These are phyloP conservation scores for Teratosphaeria zuluensis DNA, from an alignment of 2,329 filamentous ascomycete genomes.

Conservation along the genomic window DNA sequence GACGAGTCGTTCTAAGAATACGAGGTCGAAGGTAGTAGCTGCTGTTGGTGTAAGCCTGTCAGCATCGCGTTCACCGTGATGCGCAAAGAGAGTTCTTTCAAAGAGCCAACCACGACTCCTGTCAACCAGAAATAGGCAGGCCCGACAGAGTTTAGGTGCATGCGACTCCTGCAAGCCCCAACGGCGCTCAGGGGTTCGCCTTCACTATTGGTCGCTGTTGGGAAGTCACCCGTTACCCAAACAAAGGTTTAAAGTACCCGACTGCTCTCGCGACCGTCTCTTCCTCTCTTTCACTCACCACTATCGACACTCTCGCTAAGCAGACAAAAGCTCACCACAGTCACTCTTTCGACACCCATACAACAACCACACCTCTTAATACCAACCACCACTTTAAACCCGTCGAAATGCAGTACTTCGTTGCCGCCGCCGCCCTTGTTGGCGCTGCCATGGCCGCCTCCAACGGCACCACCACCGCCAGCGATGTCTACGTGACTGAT, in stretches of 20 bases:
- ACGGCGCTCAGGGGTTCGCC: neutral
- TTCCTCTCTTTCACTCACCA: neutral
- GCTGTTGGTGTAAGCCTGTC: neutral
- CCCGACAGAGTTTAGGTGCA: neutral
- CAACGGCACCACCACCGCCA: constrained; percentile 10
- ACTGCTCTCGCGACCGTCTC: neutral
- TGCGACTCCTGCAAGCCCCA: neutral
- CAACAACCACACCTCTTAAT: constrained; percentile 6
- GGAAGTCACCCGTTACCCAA: neutral
- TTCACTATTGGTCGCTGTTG: neutral
- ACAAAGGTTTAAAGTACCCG: neutral
- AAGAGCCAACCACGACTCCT: neutral
- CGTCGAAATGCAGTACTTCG: constrained; percentile 43
- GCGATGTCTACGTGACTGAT: constrained; percentile 11
- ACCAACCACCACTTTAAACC: neutral
- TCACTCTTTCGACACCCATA: neutral
- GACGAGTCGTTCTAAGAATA: too few relatives aligned
- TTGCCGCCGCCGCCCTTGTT: constrained; percentile 26
- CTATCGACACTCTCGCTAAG: neutral
- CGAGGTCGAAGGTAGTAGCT: too few relatives aligned
- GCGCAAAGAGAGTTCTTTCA: neutral
- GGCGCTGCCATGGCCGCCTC: constrained; percentile 29
- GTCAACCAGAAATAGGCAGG: neutral
- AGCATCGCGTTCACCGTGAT: neutral
- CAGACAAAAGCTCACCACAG: neutral